Conservation (phyloP, 306 rosid species). For the Mucuna pruriens region DNA sequence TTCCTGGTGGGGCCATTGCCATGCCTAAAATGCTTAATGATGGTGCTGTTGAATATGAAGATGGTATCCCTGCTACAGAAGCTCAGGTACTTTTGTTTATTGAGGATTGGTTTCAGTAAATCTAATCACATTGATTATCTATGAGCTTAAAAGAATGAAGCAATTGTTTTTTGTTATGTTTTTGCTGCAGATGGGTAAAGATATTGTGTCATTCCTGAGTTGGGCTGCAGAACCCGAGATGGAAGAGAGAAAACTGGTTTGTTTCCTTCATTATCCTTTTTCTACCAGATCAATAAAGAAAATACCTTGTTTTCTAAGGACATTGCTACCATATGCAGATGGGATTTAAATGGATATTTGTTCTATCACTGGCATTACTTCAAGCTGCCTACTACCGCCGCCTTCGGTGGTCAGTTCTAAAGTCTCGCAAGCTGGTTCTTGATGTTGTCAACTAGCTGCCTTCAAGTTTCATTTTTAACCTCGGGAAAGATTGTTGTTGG, state of each 20-base stretch:
- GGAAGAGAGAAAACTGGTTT: constrained; percentile 98
- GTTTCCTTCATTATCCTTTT: constrained; percentile 35
- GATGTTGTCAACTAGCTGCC: constrained; percentile 87
- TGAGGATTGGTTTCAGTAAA: constrained; percentile 11
- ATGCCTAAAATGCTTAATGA: constrained; percentile 99
- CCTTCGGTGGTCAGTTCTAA: constrained; percentile 85
- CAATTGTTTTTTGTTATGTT: background rate
- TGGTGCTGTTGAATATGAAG: constrained; percentile 97
- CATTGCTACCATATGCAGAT: constrained; percentile 58
- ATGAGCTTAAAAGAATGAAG: background rate
- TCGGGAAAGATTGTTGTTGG: constrained; percentile 49
- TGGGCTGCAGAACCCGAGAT: constrained; percentile 99
- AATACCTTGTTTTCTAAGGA: background rate
- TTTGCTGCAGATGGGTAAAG: constrained; percentile 92
- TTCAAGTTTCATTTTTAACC: constrained; percentile 45
- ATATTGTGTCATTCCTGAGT: constrained; percentile 76
- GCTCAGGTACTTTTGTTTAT: constrained; percentile 65
- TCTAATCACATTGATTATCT: background rate
- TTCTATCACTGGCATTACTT: constrained; percentile 86
- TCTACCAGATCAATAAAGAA: background rate
- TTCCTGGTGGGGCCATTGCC: constrained; percentile 99
- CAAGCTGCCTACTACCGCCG: constrained; percentile 97
- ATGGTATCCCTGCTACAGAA: constrained; percentile 93
- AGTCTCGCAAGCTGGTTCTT: constrained; percentile 98
- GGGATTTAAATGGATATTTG: constrained; percentile 99